phyloP scores from a whole-genome alignment of 441 rosid species.

The Metrosideros polymorpha region DNA sequence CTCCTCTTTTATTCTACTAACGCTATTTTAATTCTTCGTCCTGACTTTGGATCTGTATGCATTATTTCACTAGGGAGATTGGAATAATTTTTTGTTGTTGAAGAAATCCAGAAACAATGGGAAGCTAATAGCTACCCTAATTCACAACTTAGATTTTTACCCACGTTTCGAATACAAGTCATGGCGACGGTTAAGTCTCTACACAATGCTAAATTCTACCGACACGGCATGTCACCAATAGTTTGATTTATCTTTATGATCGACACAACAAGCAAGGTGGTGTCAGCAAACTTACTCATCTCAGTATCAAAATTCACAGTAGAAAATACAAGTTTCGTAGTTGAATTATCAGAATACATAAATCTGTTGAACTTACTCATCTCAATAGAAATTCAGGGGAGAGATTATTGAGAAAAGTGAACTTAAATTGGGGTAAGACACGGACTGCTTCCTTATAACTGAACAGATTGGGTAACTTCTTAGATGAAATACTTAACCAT shows the following conservation, averaged over 20 bases:
- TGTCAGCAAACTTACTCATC: too few species aligned
- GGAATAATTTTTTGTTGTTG: too few species aligned
- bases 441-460: neutral
- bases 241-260: too few species aligned
- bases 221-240: neutral
- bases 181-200: neutral
- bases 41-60: neutral
- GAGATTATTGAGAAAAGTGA: neutral
- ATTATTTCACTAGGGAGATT: too few species aligned
- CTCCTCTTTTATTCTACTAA: neutral
- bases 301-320: neutral
- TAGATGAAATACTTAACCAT: slow-evolving; percentile 66
- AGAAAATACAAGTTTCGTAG: neutral
- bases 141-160: neutral
- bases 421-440: neutral
- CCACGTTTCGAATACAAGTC: too few species aligned
- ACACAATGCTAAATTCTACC: neutral
- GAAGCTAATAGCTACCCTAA: too few species aligned
- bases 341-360: neutral
- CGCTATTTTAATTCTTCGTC: neutral
- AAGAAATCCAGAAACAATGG: too few species aligned
- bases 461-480: neutral
- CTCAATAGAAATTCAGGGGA: neutral
- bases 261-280: neutral
- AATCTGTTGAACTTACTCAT: neutral